A percentile compares a stretch with the other conserved stretches of the same genome.
Evolutionary conservation across 805 yeast genomes (phyloP).

Genomic region (Deakozyma indianensis): DNA sequence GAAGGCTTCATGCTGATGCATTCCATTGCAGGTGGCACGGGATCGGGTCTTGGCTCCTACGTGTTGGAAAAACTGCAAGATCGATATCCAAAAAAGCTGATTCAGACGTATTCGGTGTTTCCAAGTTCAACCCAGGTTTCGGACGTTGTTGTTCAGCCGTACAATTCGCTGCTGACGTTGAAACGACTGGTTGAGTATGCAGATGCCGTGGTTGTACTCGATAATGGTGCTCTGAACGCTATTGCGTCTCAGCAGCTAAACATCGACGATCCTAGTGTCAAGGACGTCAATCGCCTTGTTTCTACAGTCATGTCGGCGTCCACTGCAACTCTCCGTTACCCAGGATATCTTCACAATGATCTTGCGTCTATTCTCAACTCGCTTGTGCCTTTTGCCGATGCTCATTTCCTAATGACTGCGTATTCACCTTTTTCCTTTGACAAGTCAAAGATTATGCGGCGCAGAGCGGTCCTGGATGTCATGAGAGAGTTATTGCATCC

Average conservation of each 20-base stretch:
- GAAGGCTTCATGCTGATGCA: slow-evolving; percentile 87
- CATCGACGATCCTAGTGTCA: slow-evolving; percentile 48
- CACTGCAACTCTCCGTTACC: slow-evolving; percentile 81
- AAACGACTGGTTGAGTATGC: slow-evolving; percentile 71
- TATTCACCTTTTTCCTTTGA: slow-evolving; percentile 64
- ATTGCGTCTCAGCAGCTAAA: slow-evolving; percentile 53
- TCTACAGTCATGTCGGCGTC: slow-evolving; percentile 73
- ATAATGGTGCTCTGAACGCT: slow-evolving; percentile 68
- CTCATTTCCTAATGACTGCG: slow-evolving; percentile 61
- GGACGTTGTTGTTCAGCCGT: slow-evolving; percentile 97
- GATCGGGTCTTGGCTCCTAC: slow-evolving; percentile 86
- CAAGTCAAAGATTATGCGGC: slow-evolving; percentile 44
- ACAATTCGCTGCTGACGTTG: slow-evolving; percentile 74
- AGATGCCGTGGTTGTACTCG: slow-evolving; percentile 80
- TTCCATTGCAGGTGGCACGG: slow-evolving; percentile 98
- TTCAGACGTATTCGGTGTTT: slow-evolving; percentile 77
- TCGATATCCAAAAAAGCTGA: slow-evolving; percentile 64
- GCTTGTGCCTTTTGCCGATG: slow-evolving; percentile 70
- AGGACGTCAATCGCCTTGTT: slow-evolving; percentile 72
- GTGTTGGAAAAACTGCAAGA: slow-evolving; percentile 68
- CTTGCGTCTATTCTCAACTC: slow-evolving; percentile 69
- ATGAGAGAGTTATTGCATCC: slow-evolving; percentile 69
- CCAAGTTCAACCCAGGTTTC: slow-evolving; percentile 64
- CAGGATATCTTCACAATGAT: slow-evolving; percentile 82
- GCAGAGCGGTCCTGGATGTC: slow-evolving; percentile 73